Evolutionary conservation across 768 basidiomycete genomes (phyloP).

Genomic region (Psilocybe subaeruginosa): DNA sequence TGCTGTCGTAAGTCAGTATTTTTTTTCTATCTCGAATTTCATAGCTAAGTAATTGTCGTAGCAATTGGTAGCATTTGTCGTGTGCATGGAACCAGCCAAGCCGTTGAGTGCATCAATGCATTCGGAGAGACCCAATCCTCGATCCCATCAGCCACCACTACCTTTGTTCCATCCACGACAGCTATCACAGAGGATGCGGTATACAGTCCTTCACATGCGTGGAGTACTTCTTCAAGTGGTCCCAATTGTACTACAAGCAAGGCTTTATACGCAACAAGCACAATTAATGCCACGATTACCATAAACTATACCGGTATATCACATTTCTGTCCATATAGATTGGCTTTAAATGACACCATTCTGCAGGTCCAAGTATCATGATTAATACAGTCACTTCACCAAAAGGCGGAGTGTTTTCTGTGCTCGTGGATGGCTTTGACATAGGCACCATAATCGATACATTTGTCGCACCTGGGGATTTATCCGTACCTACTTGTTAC

Average conservation of each 20-base stretch:
- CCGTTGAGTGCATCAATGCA: slow-evolving; percentile 19
- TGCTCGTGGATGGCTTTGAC: slow-evolving; percentile 22
- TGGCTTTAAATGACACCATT: not conserved
- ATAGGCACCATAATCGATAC: slow-evolving; percentile 21
- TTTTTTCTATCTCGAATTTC: no score
- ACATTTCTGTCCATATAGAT: not conserved
- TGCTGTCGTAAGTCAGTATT: slow-evolving; percentile 1
- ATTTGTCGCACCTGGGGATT: not conserved
- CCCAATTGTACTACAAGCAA: slow-evolving; percentile 5
- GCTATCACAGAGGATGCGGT: not conserved
- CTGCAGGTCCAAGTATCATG: slow-evolving; percentile 22
- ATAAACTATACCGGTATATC: slow-evolving; percentile 24
- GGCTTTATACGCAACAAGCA: slow-evolving; percentile 13
- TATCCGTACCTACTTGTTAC: not conserved
- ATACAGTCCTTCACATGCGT: slow-evolving; percentile 2
- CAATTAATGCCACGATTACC: slow-evolving; percentile 19
- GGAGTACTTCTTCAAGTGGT: not conserved
- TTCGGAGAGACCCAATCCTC: slow-evolving; percentile 19
- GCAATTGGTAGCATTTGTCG: slow-evolving; percentile 5
- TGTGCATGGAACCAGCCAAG: not conserved
- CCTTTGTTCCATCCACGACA: slow-evolving; percentile 15
- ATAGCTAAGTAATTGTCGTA: not conserved
- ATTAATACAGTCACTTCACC: slow-evolving; percentile 21
- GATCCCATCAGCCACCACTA: slow-evolving; percentile 19
- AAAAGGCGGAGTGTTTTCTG: slow-evolving; percentile 20